Base-by-base conservation (phyloP, 306 rosid genomes). In the Dryas drummondii region DNA sequence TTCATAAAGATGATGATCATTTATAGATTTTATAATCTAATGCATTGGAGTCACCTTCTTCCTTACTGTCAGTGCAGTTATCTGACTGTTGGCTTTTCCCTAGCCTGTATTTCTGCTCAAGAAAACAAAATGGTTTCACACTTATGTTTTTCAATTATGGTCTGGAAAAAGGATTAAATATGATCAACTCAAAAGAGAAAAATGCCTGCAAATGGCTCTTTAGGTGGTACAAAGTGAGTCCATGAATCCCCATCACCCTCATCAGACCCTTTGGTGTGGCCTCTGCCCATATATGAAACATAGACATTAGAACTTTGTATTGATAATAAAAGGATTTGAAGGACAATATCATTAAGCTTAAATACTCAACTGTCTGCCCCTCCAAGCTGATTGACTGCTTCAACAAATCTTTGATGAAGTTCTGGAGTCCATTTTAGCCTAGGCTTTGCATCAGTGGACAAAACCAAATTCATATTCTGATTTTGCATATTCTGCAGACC, bases 191-290 rank as follows among this genome's bases (percentile, higher is more conserved):
- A 9, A 58, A 72, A 59, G 71, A 62, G 50, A 68, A 16, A 78
- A 77, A 76, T 83, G 80, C 99, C 97, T 96, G 99, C 72, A 96
- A 92, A 86, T 96, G 99, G 87, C 99, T 96, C 96, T 96, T 96
- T 26, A 96, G 84, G 76, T 96, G 99, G 89, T 92, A 92, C 77
- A 96, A 80, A 81, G 96, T 96, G 42, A 96, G 92, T 52, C 99
- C 98, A 73, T 91, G 88, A 83, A 96, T 84, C 50, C 91, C 94
- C 99, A 96, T 89, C 79, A 83, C 79, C 70, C 94, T 89, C 99
- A 86, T 89, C 82, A 96, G 82, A 81, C 90, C 84, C 92, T 96
- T 96, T 27, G 99, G 99, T 3, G 99, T 96, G 59, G 99, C 99
- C 76, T 92, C 99, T 96, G 94, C 70, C 46, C 68, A 84, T 71